phyloP scores from a whole-genome alignment of 2,329 filamentous ascomycete species.

The Neofusicoccum sp. region DNA sequence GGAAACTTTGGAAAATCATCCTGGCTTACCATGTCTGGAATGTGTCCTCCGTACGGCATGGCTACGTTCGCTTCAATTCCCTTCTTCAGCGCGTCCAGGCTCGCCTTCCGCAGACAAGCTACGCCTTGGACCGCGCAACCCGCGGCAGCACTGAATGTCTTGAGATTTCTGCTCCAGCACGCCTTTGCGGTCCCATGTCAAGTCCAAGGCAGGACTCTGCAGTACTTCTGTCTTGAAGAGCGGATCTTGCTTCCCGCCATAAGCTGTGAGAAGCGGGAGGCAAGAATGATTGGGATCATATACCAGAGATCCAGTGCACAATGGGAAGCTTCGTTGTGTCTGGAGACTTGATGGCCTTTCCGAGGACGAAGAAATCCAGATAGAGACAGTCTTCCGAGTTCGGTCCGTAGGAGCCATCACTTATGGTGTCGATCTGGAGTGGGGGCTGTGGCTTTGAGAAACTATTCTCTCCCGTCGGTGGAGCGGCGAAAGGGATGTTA shows the following conservation, averaged over 20 bases:
- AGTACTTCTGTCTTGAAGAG: conserved; percentile 36
- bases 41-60: too few relatives aligned
- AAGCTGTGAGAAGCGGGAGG: conserved; percentile 27
- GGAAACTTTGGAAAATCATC: too few relatives aligned
- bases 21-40: too few relatives aligned
- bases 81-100: background rate
- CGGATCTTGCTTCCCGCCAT: conserved; percentile 32
- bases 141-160: background rate
- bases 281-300: background rate
- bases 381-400: background rate
- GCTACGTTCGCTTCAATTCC: background rate
- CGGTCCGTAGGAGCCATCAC: background rate
- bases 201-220: background rate
- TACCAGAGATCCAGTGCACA: background rate
- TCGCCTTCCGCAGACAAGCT: background rate
- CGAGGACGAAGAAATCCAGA: background rate
- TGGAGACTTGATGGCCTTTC: background rate
- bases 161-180: background rate
- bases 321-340: background rate
- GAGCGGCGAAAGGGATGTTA: background rate
- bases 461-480: background rate
- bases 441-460: background rate
- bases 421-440: background rate
- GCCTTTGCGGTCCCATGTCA: background rate
- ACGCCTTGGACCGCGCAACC: background rate